Evolutionary conservation across 2,329 filamentous ascomycete genomes (phyloP), one percentile per base, ranked within the genome.

Genomic region (Hymenoscyphus repandus): DNA sequence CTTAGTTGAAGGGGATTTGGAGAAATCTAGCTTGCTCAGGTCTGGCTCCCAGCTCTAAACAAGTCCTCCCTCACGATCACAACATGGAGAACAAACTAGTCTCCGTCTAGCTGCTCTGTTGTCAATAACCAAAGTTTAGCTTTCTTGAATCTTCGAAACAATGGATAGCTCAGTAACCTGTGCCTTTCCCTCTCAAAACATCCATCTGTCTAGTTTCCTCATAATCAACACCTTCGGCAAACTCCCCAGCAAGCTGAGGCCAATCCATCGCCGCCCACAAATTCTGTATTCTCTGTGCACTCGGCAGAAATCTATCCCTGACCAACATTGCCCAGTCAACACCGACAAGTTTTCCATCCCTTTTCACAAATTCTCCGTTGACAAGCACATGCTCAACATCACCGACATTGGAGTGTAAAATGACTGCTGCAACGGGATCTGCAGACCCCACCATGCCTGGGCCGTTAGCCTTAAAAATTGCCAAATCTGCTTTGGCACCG

Each of bases 401-500:
- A 2, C 64, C 62, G 6, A 66, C 60, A 33, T 62, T 66, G 6
- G 68, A 68, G 58, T 74, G 70, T 20, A 72, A 48, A 3, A 74
- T 65, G 12, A 74, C 62, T 5, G 71, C 70, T 2, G 69, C 69
- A 12, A 74, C 61, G 1, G 72, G 70, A 54, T 74, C 67, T 18
- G 30, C 37, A 43, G 71, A 66, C 31, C 67, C 67, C 2, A 73
- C 57, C 69, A 74, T 70, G 3, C 56, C 63, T 2, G 70, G 70
- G 30, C 64, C 68, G 13, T 61, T 42, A 0, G 63, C 68, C 49
- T 75, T 70, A 34, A 75, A 77, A 1, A 78, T 64, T 4, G 74
- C 66, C 0, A 78, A 44, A 56, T 78, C 76, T 2, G 75, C 75
- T 43, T 66, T 64, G 52, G 71, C 72, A 1, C 74, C 74, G 1